A percentile compares a stretch with the other conserved stretches of the same genome.
Evolutionary conservation across 2,329 filamentous ascomycete species (phyloP).

Genomic region (Meredithiella fracta): DNA sequence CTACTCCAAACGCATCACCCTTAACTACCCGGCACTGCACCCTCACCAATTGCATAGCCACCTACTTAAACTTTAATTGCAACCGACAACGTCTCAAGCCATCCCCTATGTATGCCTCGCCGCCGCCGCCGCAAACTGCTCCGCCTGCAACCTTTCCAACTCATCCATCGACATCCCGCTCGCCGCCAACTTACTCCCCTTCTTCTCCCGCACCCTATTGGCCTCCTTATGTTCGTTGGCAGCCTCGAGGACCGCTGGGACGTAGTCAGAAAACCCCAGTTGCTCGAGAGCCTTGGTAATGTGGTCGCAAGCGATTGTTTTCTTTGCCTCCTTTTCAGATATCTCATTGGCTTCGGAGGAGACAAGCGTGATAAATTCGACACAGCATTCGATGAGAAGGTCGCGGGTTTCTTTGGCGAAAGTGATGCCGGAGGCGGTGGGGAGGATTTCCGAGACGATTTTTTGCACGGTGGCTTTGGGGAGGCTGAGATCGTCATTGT

Average conservation of each 20-base stretch:
- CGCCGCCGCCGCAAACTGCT: slow-evolving; percentile 68
- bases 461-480: slow-evolving; percentile 57
- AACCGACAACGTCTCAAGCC: not conserved
- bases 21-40: too few relatives aligned
- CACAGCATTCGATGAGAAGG: slow-evolving; percentile 92
- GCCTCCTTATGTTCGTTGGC: slow-evolving; percentile 85
- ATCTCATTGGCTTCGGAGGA: slow-evolving; percentile 99
- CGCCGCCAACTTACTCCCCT: slow-evolving; percentile 90
- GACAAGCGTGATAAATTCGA: slow-evolving; percentile 96
- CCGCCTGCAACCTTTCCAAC: slow-evolving; percentile 72
- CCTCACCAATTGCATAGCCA: too few relatives aligned
- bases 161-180: slow-evolving; percentile 86
- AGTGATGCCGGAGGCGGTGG: slow-evolving; percentile 54
- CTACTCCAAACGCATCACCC: not conserved
- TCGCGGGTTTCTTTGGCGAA: slow-evolving; percentile 94
- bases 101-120: slow-evolving; percentile 14
- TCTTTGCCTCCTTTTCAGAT: slow-evolving; percentile 95
- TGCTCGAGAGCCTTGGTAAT: slow-evolving; percentile 89
- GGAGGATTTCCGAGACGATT: slow-evolving; percentile 88
- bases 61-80: too few relatives aligned
- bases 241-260: slow-evolving; percentile 70
- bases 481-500: slow-evolving; percentile 45
- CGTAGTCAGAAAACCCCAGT: slow-evolving; percentile 83
- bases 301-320: slow-evolving; percentile 96
- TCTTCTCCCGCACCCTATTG: slow-evolving; percentile 88